phyloP scores from a whole-genome alignment of 1,139 yeast genomes.

The Magnusiomyces paraingens region DNA sequence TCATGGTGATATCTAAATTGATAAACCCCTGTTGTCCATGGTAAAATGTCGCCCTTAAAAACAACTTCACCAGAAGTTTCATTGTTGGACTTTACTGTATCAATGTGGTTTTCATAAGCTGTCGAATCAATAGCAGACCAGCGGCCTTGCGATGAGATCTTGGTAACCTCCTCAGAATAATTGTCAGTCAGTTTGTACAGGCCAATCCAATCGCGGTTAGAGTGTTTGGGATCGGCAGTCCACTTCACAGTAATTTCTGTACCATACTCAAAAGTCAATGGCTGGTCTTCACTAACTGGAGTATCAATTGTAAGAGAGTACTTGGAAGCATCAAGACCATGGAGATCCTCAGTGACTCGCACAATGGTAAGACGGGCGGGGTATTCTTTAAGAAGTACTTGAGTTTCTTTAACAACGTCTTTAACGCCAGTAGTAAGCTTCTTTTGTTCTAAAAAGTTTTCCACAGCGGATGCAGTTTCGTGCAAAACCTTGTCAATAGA shows the following conservation, averaged over 20 bases:
- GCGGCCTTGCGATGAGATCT: slow-evolving; percentile 59
- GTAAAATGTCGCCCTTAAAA: slow-evolving; percentile 47
- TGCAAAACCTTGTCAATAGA: slow-evolving; percentile 36
- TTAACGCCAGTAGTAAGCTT: slow-evolving; percentile 19
- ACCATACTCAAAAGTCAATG: slow-evolving; percentile 31
- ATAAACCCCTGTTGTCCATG: slow-evolving; percentile 68
- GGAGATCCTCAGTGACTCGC: slow-evolving; percentile 29
- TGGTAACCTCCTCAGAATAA: slow-evolving; percentile 52
- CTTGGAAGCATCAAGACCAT: slow-evolving; percentile 21
- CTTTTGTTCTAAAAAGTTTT: slow-evolving; percentile 30
- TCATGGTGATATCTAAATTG: slow-evolving; percentile 71
- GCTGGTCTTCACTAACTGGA: not conserved
- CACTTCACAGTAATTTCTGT: slow-evolving; percentile 51
- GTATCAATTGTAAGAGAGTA: slow-evolving; percentile 24
- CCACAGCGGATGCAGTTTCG: slow-evolving; percentile 32
- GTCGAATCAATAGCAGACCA: slow-evolving; percentile 52
- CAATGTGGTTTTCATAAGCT: slow-evolving; percentile 24
- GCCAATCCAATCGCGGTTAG: slow-evolving; percentile 68
- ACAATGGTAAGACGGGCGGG: slow-evolving; percentile 35
- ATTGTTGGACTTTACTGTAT: slow-evolving; percentile 20
- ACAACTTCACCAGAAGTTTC: slow-evolving; percentile 44
- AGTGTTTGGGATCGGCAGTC: slow-evolving; percentile 45
- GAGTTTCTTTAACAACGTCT: slow-evolving; percentile 27
- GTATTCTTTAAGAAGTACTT: slow-evolving; percentile 31
- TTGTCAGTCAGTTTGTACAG: slow-evolving; percentile 62